Conservation (phyloP, 2,329 filamentous ascomycete genomes). For the Capronia epimyces region DNA sequence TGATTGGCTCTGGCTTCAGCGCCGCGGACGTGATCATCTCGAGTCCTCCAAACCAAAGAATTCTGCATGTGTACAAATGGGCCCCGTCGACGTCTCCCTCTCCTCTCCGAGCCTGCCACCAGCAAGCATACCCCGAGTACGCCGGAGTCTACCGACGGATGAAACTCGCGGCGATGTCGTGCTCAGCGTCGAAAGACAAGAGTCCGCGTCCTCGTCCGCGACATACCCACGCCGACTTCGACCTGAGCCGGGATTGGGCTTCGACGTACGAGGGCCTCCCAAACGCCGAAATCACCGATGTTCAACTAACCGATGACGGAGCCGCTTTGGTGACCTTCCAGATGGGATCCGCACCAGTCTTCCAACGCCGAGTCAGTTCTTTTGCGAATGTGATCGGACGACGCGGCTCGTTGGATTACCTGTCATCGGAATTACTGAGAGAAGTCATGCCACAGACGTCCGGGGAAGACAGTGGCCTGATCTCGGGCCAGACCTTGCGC, state of each 20-base stretch:
- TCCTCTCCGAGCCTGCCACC: constrained; percentile 54
- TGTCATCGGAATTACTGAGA: constrained; percentile 42
- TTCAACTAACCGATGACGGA: constrained; percentile 32
- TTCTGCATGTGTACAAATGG: constrained; percentile 59
- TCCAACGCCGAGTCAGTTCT: constrained; percentile 45
- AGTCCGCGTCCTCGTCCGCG: constrained; percentile 33
- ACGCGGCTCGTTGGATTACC: constrained; percentile 50
- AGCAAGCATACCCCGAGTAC: constrained; percentile 58
- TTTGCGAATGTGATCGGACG: constrained; percentile 54
- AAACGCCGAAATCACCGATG: constrained; percentile 46
- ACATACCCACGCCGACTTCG: constrained; percentile 37
- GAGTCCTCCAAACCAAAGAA: constrained; percentile 44
- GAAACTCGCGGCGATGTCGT: constrained; percentile 46
- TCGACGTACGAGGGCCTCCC: constrained; percentile 51
- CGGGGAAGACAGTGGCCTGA: constrained; percentile 30
- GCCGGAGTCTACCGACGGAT: constrained; percentile 56
- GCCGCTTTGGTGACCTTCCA: constrained; percentile 42
- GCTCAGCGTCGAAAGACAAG: constrained; percentile 22
- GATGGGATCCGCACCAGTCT: constrained; percentile 38
- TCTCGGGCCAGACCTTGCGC: constrained; percentile 52
- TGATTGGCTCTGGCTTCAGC: constrained; percentile 58
- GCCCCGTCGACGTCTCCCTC: constrained; percentile 51
- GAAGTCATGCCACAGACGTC: constrained; percentile 37
- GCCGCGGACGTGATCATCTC: constrained; percentile 58
- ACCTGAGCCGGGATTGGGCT: constrained; percentile 47